Percentiles rank a stretch among this genome's conserved stretches.
Evolutionary conservation across 805 yeast species (phyloP).

Genomic region (Starmerella apicola): DNA sequence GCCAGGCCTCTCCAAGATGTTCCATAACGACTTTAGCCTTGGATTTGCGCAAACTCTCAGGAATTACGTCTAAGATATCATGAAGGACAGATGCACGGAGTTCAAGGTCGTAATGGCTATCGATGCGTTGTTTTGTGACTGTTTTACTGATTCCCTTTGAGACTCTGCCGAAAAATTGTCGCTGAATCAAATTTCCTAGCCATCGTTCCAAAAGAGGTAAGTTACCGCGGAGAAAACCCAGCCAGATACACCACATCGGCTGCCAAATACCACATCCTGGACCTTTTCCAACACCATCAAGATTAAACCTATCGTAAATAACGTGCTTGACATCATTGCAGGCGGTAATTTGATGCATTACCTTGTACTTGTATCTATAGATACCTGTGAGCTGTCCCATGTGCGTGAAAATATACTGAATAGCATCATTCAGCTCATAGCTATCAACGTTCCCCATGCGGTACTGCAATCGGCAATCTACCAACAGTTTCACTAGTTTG

Average conservation of each 20-base stretch:
- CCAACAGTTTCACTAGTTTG: conserved; percentile 69
- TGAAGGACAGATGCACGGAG: conserved; percentile 88
- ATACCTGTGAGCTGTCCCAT: conserved; percentile 93
- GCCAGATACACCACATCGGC: conserved; percentile 97
- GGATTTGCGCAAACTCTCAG: conserved; percentile 79
- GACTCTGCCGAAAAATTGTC: conserved; percentile 93
- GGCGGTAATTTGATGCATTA: conserved; percentile 94
- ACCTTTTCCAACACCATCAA: conserved; percentile 74
- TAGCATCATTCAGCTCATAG: conserved; percentile 87
- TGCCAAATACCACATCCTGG: conserved; percentile 99
- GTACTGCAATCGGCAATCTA: conserved; percentile 87
- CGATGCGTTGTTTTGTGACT: conserved; percentile 88
- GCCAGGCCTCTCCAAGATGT: conserved; percentile 96
- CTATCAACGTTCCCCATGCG: conserved; percentile 86
- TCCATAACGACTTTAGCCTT: conserved; percentile 80
- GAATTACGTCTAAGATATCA: conserved; percentile 93
- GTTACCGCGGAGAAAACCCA: conserved; percentile 79
- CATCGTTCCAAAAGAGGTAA: conserved; percentile 88
- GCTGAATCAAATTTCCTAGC: conserved; percentile 78
- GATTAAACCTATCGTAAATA: conserved; percentile 72
- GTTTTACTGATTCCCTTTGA: conserved; percentile 87
- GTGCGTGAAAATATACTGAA: conserved; percentile 81
- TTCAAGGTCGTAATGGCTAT: conserved; percentile 88
- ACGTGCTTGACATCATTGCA: conserved; percentile 93
- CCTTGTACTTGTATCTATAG: conserved; percentile 90